Percentiles rank a stretch among this genome's conserved stretches.
These are phyloP conservation scores for Coniferiporia sulphurascens DNA, from an alignment of 1,284 basidiomycete species.

Conservation along the genomic window DNA sequence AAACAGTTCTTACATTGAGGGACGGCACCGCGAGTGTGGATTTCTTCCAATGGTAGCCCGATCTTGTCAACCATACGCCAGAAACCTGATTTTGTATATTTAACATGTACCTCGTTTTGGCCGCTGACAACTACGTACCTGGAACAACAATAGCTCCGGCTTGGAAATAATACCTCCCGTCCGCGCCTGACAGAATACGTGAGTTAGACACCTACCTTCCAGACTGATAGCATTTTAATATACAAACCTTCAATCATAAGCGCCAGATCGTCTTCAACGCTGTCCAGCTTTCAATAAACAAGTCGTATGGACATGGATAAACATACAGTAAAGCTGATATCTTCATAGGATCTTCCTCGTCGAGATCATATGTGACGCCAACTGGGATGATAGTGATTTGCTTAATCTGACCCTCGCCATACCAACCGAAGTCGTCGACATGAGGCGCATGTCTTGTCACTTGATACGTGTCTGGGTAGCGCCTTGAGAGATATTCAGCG, in stretches of 20 bases:
- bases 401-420: constrained; percentile 45
- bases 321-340: constrained; percentile 54
- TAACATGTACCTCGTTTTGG: neutral
- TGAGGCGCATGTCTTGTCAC: constrained; percentile 38
- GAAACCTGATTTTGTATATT: constrained; percentile 45
- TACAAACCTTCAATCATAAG: constrained; percentile 67
- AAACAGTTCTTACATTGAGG: constrained; percentile 54
- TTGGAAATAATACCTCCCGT: constrained; percentile 70
- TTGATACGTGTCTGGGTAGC: constrained; percentile 56
- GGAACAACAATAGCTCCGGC: constrained; percentile 65
- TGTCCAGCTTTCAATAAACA: constrained; percentile 21
- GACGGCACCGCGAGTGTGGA: constrained; percentile 64
- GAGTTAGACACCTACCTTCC: neutral
- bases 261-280: constrained; percentile 70
- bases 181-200: constrained; percentile 36
- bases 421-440: constrained; percentile 41
- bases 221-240: constrained; percentile 14
- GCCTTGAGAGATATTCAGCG: constrained; percentile 56
- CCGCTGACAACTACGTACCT: constrained; percentile 32
- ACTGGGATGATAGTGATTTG: constrained; percentile 51
- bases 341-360: constrained; percentile 52
- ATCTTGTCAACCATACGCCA: constrained; percentile 79
- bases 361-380: constrained; percentile 47
- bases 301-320: neutral
- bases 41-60: constrained; percentile 66